A percentile compares a stretch with the other conserved stretches of the same genome.
These are phyloP conservation scores for Starmerella asiatica DNA, from an alignment of 805 yeast species.

Conservation along the genomic window DNA sequence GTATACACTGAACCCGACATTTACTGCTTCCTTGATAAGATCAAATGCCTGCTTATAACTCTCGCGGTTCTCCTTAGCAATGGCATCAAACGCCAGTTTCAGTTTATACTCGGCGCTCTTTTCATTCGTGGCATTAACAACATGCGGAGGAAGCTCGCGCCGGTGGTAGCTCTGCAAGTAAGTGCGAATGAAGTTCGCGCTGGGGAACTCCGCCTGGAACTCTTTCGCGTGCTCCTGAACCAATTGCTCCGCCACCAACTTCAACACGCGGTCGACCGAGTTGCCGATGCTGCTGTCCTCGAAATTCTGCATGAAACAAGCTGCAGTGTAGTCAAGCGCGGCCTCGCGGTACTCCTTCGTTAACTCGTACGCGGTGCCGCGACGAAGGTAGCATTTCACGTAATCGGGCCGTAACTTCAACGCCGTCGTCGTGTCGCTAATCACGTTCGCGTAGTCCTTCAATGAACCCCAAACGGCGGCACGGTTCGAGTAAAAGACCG, in stretches of 20 bases:
- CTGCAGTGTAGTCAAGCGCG: slow-evolving; percentile 79
- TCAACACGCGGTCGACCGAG: slow-evolving; percentile 75
- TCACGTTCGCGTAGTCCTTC: slow-evolving; percentile 65
- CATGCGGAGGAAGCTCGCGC: slow-evolving; percentile 38
- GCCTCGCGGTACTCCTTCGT: slow-evolving; percentile 70
- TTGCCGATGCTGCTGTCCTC: slow-evolving; percentile 64
- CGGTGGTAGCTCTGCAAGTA: slow-evolving; percentile 74
- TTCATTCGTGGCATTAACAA: slow-evolving; percentile 34
- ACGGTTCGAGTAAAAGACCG: slow-evolving; percentile 86
- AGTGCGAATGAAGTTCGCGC: slow-evolving; percentile 55
- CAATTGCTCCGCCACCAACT: slow-evolving; percentile 59
- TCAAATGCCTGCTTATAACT: slow-evolving; percentile 51
- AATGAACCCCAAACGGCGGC: slow-evolving; percentile 89
- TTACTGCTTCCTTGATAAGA: slow-evolving; percentile 28
- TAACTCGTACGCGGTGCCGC: slow-evolving; percentile 84
- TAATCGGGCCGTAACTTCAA: slow-evolving; percentile 78
- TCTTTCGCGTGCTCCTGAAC: slow-evolving; percentile 41
- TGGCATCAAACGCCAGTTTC: slow-evolving; percentile 47
- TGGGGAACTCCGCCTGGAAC: slow-evolving; percentile 19
- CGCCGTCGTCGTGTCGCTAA: slow-evolving; percentile 79
- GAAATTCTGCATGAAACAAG: slow-evolving; percentile 74
- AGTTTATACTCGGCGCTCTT: slow-evolving; percentile 54
- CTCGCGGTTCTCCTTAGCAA: slow-evolving; percentile 37
- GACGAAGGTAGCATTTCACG: slow-evolving; percentile 79
- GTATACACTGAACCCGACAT: slow-evolving; percentile 16